A percentile compares a stretch with the other conserved stretches of the same genome.
Evolutionary conservation across 2,329 filamentous ascomycete species (phyloP).

Genomic region (Exophiala dermatitidis): DNA sequence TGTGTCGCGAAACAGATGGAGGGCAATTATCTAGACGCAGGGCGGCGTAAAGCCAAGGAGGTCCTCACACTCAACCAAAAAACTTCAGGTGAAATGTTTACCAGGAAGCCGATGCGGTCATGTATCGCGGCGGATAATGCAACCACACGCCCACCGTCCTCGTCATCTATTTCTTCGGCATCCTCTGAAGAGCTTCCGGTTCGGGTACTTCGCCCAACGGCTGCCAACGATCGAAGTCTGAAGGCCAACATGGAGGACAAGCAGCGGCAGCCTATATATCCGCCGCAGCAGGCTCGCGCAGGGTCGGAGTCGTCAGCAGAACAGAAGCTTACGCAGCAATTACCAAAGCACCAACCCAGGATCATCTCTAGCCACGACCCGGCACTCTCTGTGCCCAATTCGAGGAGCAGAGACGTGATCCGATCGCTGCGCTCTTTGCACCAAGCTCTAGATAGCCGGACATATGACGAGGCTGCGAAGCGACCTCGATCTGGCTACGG

Average conservation of each 20-base stretch:
- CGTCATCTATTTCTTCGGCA: slow-evolving; percentile 26
- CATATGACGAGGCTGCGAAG: slow-evolving; percentile 4
- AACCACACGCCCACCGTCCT: slow-evolving; percentile 7
- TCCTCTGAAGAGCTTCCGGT: slow-evolving; percentile 37
- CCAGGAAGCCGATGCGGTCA: neutral
- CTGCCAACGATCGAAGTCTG: slow-evolving; percentile 11
- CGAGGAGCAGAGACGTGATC: slow-evolving; percentile 12
- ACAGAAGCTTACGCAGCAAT: neutral
- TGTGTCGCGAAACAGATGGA: slow-evolving; percentile 8
- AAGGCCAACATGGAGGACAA: neutral
- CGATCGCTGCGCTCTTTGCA: slow-evolving; percentile 8
- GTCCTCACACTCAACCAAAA: neutral
- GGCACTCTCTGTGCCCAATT: slow-evolving; percentile 5
- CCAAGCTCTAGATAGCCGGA: slow-evolving; percentile 14
- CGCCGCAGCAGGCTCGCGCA: neutral
- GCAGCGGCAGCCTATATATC: neutral
- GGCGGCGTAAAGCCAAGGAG: slow-evolving; percentile 5
- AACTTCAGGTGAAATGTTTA: neutral
- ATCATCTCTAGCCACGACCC: slow-evolving; percentile 13
- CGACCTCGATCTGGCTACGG: slow-evolving; percentile 15
- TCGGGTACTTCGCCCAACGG: slow-evolving; percentile 23
- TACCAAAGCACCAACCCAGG: slow-evolving; percentile 10
- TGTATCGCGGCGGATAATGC: slow-evolving; percentile 1
- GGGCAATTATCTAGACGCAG: neutral
- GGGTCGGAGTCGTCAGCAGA: slow-evolving; percentile 1